Evolutionary conservation across 345 rosid genomes (phyloP).

Genomic region (Erodium maritimum): DNA sequence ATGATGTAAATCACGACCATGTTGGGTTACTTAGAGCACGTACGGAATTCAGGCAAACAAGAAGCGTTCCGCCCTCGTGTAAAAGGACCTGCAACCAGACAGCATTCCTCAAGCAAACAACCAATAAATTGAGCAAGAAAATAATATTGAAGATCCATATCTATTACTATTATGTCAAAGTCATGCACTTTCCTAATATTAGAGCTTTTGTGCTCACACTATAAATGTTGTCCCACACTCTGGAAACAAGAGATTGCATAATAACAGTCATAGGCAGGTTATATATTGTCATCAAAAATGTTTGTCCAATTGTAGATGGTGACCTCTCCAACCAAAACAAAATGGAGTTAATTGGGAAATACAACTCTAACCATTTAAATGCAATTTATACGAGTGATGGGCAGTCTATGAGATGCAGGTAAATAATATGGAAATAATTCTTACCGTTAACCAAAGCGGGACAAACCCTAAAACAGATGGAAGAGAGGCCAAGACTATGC

Average conservation of each 20-base stretch:
- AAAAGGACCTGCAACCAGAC: constrained; percentile 54
- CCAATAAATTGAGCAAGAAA: background rate
- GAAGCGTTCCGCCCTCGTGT: constrained; percentile 90
- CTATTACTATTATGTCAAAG: too few relatives aligned
- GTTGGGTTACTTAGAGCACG: constrained; percentile 73
- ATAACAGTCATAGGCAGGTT: too few relatives aligned
- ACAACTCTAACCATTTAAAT: too few relatives aligned
- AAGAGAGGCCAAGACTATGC: constrained; percentile 66
- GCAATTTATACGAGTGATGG: background rate
- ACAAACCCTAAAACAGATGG: constrained; percentile 79
- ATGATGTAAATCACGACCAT: constrained; percentile 61
- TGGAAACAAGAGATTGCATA: too few relatives aligned
- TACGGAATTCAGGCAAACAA: constrained; percentile 77
- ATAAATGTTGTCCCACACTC: background rate
- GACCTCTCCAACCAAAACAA: too few relatives aligned
- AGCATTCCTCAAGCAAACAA: background rate
- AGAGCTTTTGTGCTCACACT: background rate
- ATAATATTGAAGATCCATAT: background rate
- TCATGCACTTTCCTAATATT: too few relatives aligned
- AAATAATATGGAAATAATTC: constrained; percentile 7
- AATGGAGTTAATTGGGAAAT: too few relatives aligned
- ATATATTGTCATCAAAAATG: too few relatives aligned
- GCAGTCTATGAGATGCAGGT: background rate
- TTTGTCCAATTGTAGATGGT: too few relatives aligned
- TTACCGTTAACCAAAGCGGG: constrained; percentile 92